These are phyloP conservation scores for Penicillium chermesinum DNA, from an alignment of 495 filamentous ascomycete species.

Conservation along the genomic window DNA sequence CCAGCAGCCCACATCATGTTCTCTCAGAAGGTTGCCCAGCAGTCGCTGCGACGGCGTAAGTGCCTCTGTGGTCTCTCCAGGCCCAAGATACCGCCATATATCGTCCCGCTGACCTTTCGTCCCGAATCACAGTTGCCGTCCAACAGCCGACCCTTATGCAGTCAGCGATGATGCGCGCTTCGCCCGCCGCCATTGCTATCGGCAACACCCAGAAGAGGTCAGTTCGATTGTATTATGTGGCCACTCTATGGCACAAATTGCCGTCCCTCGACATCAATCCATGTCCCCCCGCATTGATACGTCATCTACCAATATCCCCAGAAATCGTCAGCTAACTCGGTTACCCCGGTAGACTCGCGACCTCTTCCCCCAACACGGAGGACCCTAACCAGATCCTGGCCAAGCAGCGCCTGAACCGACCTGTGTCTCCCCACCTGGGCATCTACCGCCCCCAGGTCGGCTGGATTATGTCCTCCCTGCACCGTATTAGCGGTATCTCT, in stretches of 20 bases:
- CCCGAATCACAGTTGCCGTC: conserved; percentile 40
- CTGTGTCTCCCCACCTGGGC: conserved; percentile 78
- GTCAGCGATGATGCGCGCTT: conserved; percentile 45
- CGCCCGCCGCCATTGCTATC: conserved; percentile 46
- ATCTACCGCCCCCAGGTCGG: conserved; percentile 91
- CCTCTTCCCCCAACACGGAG: conserved; percentile 50
- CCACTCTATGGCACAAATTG: not conserved
- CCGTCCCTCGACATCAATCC: not conserved
- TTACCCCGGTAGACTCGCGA: conserved; percentile 39
- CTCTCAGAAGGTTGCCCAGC: conserved; percentile 60
- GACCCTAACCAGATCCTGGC: conserved; percentile 70
- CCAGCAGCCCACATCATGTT: conserved; percentile 48
- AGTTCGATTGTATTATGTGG: conserved; percentile 6
- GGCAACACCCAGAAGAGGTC: conserved; percentile 54
- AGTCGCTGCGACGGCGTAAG: conserved; percentile 66
- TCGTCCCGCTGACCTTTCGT: conserved; percentile 14
- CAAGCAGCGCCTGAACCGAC: conserved; percentile 77
- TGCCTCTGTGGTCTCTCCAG: conserved; percentile 5
- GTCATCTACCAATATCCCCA: conserved; percentile 23
- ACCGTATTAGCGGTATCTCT: conserved; percentile 73
- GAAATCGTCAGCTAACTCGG: conserved; percentile 12
- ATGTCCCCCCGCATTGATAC: conserved; percentile 17
- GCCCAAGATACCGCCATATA: not conserved
- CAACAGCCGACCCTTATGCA: conserved; percentile 46
- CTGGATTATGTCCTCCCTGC: conserved; percentile 67